Evolutionary conservation across 2,329 filamentous ascomycete species (phyloP).

Genomic region (Calonectria hawksworthii): DNA sequence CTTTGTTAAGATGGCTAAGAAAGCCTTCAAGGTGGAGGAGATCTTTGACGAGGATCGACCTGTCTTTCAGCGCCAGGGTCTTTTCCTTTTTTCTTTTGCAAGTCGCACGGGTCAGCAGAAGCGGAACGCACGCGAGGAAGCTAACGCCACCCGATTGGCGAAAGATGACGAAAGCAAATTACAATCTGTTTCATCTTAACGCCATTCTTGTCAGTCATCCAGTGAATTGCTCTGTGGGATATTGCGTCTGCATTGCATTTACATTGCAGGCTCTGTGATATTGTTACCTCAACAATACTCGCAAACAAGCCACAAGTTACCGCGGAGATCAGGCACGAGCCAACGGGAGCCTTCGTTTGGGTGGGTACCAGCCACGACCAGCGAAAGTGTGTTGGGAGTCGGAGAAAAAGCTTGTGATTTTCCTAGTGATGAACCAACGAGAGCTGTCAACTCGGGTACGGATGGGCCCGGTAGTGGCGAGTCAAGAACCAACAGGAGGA

Average conservation of each 20-base stretch:
- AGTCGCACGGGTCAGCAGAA: constrained; percentile 50
- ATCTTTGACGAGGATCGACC: constrained; percentile 72
- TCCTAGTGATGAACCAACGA: constrained; percentile 25
- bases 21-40: constrained; percentile 74
- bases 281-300: constrained; percentile 7
- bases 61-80: constrained; percentile 67
- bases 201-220: constrained; percentile 19
- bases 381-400: background rate
- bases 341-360: background rate
- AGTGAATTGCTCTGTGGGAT: constrained; percentile 24
- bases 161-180: constrained; percentile 34
- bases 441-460: background rate
- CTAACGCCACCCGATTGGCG: constrained; percentile 33
- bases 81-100: constrained; percentile 74
- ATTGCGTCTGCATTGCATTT: constrained; percentile 10
- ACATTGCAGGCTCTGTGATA: constrained; percentile 5
- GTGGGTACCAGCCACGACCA: background rate
- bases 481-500: background rate
- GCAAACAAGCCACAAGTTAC: background rate
- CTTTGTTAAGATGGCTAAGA: constrained; percentile 79
- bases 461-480: background rate
- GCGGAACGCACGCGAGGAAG: constrained; percentile 29
- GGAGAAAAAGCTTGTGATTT: background rate
- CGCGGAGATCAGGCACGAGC: background rate
- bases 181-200: constrained; percentile 38